Evolutionary conservation across 2,329 filamentous ascomycete genomes (phyloP).

Genomic region (Colletotrichum costaricense): DNA sequence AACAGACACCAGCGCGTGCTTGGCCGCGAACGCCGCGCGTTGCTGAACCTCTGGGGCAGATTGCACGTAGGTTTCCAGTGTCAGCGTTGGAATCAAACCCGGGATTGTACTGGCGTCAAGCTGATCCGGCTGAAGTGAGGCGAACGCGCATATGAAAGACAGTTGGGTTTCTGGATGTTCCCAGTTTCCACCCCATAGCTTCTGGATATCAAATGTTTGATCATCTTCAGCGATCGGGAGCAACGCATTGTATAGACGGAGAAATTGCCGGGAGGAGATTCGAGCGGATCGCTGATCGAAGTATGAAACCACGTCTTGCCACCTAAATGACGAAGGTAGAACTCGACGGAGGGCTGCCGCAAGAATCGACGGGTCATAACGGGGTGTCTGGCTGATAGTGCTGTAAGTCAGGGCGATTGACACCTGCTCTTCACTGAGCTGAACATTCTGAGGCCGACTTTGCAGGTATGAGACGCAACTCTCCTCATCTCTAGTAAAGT

Average conservation of each 20-base stretch:
- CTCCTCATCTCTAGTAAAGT: constrained; percentile 82
- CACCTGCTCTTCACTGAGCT: constrained; percentile 84
- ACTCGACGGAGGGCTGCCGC: constrained; percentile 73
- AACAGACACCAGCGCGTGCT: constrained; percentile 88
- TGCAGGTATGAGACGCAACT: constrained; percentile 67
- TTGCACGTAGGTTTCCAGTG: constrained; percentile 65
- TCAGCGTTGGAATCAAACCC: constrained; percentile 82
- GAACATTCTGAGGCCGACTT: constrained; percentile 62
- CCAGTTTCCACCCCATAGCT: constrained; percentile 92
- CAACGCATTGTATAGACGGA: constrained; percentile 83
- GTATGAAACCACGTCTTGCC: constrained; percentile 78
- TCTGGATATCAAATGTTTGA: constrained; percentile 82
- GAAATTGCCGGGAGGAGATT: constrained; percentile 83
- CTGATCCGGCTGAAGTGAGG: constrained; percentile 78
- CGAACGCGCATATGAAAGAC: constrained; percentile 91
- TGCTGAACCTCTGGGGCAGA: constrained; percentile 62
- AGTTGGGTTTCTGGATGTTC: constrained; percentile 87
- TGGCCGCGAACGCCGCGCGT: constrained; percentile 72
- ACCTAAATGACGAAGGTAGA: constrained; percentile 72
- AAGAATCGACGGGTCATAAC: constrained; percentile 64
- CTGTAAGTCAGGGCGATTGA: constrained; percentile 80
- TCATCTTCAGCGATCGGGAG: constrained; percentile 75
- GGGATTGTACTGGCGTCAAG: constrained; percentile 89
- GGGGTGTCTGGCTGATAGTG: constrained; percentile 67
- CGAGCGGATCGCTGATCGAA: constrained; percentile 85